Percentiles rank a stretch among this genome's conserved stretches.
Conservation (phyloP, 768 basidiomycete species). For the Mycena amicta region DNA sequence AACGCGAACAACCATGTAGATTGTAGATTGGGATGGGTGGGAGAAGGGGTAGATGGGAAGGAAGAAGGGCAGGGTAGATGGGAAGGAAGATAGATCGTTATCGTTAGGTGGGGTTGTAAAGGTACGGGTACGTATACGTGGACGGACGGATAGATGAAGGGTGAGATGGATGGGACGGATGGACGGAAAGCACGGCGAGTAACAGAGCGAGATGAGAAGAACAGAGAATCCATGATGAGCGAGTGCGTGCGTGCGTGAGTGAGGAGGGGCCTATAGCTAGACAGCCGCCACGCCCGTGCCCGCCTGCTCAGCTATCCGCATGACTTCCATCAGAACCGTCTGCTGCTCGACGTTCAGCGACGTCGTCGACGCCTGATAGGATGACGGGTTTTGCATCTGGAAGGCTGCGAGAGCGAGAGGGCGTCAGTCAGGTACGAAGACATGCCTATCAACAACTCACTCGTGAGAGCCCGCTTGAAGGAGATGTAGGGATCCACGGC, state of each 20-base stretch:
- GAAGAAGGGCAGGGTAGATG: slow-evolving; percentile 2
- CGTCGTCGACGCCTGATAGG: slow-evolving; percentile 77
- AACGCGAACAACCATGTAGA: slow-evolving; percentile 1
- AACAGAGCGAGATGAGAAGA: background rate
- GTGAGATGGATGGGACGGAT: background rate
- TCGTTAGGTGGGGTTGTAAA: background rate
- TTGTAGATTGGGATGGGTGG: too few species aligned
- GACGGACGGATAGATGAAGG: background rate
- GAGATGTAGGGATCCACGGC: slow-evolving; percentile 73
- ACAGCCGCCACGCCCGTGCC: slow-evolving; percentile 10
- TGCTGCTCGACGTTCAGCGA: slow-evolving; percentile 74
- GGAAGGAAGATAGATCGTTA: background rate
- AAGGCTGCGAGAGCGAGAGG: slow-evolving; percentile 59
- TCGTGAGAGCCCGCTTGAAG: slow-evolving; percentile 78
- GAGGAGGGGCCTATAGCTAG: slow-evolving; percentile 3
- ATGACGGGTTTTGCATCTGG: slow-evolving; percentile 69
- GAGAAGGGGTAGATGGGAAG: background rate
- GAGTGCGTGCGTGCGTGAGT: too few species aligned
- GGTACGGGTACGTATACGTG: background rate
- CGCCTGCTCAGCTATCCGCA: slow-evolving; percentile 62
- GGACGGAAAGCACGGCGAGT: background rate
- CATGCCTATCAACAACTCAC: slow-evolving; percentile 44
- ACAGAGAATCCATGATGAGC: background rate
- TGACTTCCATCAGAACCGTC: slow-evolving; percentile 82
- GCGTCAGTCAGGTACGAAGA: background rate